phyloP scores from a whole-genome alignment of 495 filamentous ascomycete species.

The Aspergillus egyptiacus region DNA sequence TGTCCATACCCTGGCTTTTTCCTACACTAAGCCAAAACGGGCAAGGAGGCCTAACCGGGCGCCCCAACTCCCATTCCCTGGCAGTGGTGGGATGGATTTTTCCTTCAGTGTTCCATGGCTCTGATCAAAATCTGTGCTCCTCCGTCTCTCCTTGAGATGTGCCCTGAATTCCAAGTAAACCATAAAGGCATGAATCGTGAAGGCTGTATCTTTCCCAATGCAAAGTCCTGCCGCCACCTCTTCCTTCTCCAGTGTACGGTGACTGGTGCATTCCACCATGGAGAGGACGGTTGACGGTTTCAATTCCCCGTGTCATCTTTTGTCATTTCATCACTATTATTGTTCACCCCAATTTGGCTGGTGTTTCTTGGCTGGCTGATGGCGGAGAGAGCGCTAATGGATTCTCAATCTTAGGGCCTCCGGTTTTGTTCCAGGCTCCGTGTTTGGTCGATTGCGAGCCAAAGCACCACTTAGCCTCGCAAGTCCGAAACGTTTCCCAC shows the following conservation, averaged over 20 bases:
- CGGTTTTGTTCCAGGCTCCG: conserved; percentile 18
- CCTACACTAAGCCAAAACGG: conserved; percentile 8
- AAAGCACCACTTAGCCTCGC: conserved; percentile 19
- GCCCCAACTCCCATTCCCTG: conserved; percentile 9
- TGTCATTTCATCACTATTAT: no score
- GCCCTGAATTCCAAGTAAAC: no score
- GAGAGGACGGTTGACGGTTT: not conserved
- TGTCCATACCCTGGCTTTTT: conserved; percentile 16
- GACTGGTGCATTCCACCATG: not conserved
- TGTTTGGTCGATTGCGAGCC: conserved; percentile 25
- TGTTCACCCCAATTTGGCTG: conserved; percentile 9
- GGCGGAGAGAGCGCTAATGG: conserved; percentile 19
- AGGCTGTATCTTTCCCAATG: no score
- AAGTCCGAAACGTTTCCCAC: conserved; percentile 21
- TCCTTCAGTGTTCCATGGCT: conserved; percentile 13
- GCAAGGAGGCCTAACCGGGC: conserved; percentile 11
- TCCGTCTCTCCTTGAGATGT: not conserved
- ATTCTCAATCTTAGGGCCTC: conserved; percentile 12
- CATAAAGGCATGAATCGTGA: no score
- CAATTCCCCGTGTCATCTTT: conserved; percentile 2
- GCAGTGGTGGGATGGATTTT: conserved; percentile 6
- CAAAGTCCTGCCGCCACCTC: no score
- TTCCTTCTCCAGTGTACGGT: no score
- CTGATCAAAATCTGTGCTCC: not conserved
- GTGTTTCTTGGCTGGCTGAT: conserved; percentile 14